phyloP scores from a whole-genome alignment of 306 rosid species.

The Argentina anserina region DNA sequence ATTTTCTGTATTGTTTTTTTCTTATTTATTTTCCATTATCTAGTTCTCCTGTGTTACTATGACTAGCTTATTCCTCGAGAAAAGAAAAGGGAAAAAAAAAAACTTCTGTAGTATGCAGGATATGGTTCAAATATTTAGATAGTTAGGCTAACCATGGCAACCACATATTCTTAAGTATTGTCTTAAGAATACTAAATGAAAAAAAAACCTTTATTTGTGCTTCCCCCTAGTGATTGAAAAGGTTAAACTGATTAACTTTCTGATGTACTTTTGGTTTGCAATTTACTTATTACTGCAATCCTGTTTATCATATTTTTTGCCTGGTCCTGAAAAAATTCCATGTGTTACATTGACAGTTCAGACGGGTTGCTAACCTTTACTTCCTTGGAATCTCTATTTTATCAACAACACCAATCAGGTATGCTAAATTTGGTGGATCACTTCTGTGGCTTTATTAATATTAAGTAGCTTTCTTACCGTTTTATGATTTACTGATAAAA shows the following conservation, averaged over 20 bases:
- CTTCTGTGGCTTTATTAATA: slow-evolving; percentile 18
- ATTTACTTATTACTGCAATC: slow-evolving; percentile 13
- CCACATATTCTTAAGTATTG: neutral
- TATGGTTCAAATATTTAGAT: neutral
- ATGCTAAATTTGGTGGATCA: slow-evolving; percentile 13
- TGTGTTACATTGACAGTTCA: slow-evolving; percentile 72
- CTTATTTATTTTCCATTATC: neutral
- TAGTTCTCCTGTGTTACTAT: neutral
- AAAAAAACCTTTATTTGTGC: neutral
- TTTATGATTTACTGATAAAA: too few species aligned
- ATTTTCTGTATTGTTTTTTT: neutral
- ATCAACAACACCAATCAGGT: slow-evolving; percentile 94
- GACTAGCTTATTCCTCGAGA: neutral
- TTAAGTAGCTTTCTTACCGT: slow-evolving; percentile 2
- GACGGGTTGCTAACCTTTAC: slow-evolving; percentile 98
- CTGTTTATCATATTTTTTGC: slow-evolving; percentile 19
- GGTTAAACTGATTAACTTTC: neutral
- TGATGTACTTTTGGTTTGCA: neutral
- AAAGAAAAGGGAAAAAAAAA: neutral
- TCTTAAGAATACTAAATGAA: too few species aligned
- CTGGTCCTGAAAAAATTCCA: slow-evolving; percentile 42
- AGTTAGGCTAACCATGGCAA: neutral
- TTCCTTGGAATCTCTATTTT: slow-evolving; percentile 90
- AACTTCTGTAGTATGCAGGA: neutral
- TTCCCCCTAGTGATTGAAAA: neutral